Base-by-base conservation (phyloP, 495 filamentous ascomycete genomes). In the Penicillium robsamsonii region DNA sequence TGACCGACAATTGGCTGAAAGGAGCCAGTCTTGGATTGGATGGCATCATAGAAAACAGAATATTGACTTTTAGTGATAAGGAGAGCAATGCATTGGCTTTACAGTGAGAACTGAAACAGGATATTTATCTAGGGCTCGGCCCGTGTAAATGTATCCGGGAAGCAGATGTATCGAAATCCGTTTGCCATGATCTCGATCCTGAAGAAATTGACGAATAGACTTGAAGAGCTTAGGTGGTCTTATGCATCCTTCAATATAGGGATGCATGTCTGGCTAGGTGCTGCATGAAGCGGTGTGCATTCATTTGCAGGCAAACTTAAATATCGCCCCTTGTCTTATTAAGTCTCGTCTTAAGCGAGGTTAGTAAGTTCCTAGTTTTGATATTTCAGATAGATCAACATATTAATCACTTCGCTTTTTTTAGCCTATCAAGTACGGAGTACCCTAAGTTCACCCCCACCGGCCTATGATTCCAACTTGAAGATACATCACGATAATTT, bases 261-360 rank as follows among this genome's bases (percentile, higher is more conserved):
- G 35, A 49, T 49, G 18, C 18, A 37, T 49, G 35, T 6, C 31
- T 24, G 20, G 20, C 9, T n/a, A 55, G 24, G 20, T 33, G 27
- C 31, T 46, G 42, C 55, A 58, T 53, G 42, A 58, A 58, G 55
- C 55, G 55, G 55, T 58, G 49, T 40, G 48, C 29, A 44, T 25
- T 7, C 8, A 30, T 27, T 47, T 15, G n/a, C 55, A 58, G 52
- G 18, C 17, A 37, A 37, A 37, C 33, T 37, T n/a, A 37, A 37
- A 37, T n/a, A 13, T 2, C 13, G 13, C 13, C 33, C 13, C 13
- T 37, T 37, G 15, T 37, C 5, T 37, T 7, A 37, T 7, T 15
- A 6, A n/a, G 31, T 35, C 12, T 13, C 2, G 12, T 35, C 10
- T 35, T 35, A 35, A 6, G 31, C 12, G 31, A 35, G 31, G 31